Conservation (phyloP, 176 grass and related monocot genomes). For the Rhynchospora pubera region DNA sequence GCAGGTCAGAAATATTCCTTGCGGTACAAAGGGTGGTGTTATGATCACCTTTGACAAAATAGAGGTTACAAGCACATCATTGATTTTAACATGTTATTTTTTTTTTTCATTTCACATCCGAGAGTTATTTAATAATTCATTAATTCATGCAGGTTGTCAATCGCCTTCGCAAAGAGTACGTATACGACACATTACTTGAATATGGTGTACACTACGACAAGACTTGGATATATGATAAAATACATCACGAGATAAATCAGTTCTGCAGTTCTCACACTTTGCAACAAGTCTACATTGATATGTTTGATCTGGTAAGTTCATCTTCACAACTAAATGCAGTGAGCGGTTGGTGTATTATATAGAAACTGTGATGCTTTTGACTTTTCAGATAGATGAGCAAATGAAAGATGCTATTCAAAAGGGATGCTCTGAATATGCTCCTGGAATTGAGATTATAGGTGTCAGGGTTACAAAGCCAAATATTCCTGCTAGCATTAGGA, state of each 20-base stretch:
- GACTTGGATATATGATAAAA: conserved; percentile 98
- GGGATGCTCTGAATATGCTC: conserved; percentile 80
- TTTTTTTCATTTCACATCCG: background rate
- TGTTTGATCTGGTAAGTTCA: conserved; percentile 77
- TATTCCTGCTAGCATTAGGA: conserved; percentile 70
- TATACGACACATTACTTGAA: conserved; percentile 73
- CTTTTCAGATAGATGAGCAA: conserved; percentile 78
- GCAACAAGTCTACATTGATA: conserved; percentile 98
- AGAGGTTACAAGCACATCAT: conserved; percentile 41
- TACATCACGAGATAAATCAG: conserved; percentile 98
- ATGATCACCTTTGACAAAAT: conserved; percentile 99
- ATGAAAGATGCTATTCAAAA: conserved; percentile 97
- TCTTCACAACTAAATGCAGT: conserved; percentile 8
- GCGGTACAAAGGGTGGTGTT: conserved; percentile 96
- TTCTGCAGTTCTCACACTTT: conserved; percentile 91
- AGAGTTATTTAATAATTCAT: no score
- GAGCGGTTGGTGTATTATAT: background rate
- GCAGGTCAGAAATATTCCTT: conserved; percentile 88
- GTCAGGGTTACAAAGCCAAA: conserved; percentile 93
- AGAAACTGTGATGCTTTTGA: background rate
- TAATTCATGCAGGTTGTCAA: conserved; percentile 61
- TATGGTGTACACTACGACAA: conserved; percentile 91
- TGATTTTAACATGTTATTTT: background rate
- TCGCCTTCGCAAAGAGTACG: conserved; percentile 78
- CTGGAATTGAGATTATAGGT: conserved; percentile 87